A percentile compares a stretch with the other conserved stretches of the same genome.
These are phyloP conservation scores for Clarireedia homoeocarpa DNA, from an alignment of 2,329 filamentous ascomycete genomes.

Conservation along the genomic window DNA sequence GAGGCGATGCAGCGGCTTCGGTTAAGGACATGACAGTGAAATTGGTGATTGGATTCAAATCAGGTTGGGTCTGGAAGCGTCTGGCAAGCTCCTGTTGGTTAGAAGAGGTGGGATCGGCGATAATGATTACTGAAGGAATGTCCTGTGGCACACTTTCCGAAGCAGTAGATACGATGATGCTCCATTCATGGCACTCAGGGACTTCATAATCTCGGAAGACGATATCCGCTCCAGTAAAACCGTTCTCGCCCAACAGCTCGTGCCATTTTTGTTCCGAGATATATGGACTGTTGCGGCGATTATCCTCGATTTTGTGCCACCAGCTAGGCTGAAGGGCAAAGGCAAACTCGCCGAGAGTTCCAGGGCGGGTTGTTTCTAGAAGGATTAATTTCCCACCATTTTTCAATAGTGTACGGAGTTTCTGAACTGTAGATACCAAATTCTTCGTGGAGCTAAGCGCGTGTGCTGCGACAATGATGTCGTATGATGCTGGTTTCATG, in stretches of 20 bases:
- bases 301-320: slow-evolving; percentile 22
- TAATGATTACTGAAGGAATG: neutral
- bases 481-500: neutral
- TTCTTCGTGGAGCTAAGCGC: neutral
- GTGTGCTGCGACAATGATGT: neutral
- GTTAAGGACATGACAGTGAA: neutral
- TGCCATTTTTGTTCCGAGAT: neutral
- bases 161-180: neutral
- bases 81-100: neutral
- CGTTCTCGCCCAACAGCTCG: neutral
- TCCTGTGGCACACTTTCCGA: neutral
- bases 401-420: neutral
- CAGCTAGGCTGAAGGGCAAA: slow-evolving; percentile 32
- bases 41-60: neutral
- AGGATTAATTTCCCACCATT: neutral
- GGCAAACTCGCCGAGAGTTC: slow-evolving; percentile 2
- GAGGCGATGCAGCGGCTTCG: neutral
- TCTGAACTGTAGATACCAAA: neutral
- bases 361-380: neutral
- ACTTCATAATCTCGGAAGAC: neutral
- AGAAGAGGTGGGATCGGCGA: neutral
- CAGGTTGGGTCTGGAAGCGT: neutral
- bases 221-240: neutral
- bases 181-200: neutral
- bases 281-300: neutral